These are phyloP conservation scores for Cochlearia excelsa DNA, from an alignment of 345 rosid genomes.

Conservation along the genomic window DNA sequence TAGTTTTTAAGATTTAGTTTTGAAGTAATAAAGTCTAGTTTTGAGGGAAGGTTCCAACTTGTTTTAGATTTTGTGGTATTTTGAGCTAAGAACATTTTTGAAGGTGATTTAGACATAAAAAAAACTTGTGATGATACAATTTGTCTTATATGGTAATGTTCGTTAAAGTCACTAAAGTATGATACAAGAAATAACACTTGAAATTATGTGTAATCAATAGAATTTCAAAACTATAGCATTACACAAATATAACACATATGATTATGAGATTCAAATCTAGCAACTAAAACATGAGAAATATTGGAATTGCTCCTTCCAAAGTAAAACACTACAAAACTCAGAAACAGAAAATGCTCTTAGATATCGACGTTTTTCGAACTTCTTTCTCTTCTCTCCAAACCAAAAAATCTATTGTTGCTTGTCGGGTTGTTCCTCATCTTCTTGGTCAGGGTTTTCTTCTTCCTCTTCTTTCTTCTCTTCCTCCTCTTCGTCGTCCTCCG, in stretches of 20 bases:
- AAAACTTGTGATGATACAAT: too few relatives aligned
- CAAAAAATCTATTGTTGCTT: constrained; percentile 35
- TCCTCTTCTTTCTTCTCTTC: constrained; percentile 70
- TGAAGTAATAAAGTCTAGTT: too few relatives aligned
- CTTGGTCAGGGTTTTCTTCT: constrained; percentile 60
- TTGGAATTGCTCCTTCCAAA: background rate
- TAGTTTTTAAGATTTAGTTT: too few relatives aligned
- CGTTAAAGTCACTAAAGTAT: too few relatives aligned
- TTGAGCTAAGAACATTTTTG: too few relatives aligned
- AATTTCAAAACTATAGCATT: constrained; percentile 10
- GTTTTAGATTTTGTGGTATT: too few relatives aligned
- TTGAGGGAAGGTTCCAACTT: too few relatives aligned
- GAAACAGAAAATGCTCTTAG: constrained; percentile 16
- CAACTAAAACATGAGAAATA: constrained; percentile 14
- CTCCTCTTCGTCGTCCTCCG: constrained; percentile 68
- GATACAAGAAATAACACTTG: too few relatives aligned
- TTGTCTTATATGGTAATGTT: too few relatives aligned
- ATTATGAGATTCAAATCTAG: constrained; percentile 20
- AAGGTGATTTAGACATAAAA: too few relatives aligned
- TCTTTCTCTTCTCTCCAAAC: background rate
- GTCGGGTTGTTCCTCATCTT: constrained; percentile 49
- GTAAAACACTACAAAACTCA: constrained; percentile 30
- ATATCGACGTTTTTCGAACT: constrained; percentile 18
- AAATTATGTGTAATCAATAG: background rate
- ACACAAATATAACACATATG: constrained; percentile 15